Evolutionary conservation across 2,329 filamentous ascomycete genomes (phyloP), one percentile per base, ranked within the genome.

Genomic region (Phaeosphaeriaceae sp.): DNA sequence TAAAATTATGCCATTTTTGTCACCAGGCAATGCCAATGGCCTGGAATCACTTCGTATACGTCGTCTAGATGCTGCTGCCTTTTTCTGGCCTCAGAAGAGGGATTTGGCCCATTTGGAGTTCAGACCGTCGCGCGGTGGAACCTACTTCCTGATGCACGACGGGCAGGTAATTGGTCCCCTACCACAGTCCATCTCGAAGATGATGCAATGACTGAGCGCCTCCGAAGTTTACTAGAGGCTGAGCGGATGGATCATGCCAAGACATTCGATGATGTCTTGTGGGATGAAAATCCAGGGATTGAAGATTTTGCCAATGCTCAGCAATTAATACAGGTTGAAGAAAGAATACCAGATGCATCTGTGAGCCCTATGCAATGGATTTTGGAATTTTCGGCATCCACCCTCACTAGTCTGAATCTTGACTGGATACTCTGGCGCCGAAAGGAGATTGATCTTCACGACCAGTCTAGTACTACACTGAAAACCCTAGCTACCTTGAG

Each of bases 11-110:
- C 46, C 32, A 13, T 54, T 63, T 23, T 54, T 61, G 3, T 40
- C 57, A 1, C 29, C 53, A 15, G 13, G 67, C 5, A 53, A 70
- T 36, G 63, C 69, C 2, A 56, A 51, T 6, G 72, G 69, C 0
- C 60, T 80, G 2, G 68, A 79, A 45, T 76, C 69, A 28, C 49
- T 80, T 17, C 71, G 77, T 2, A 54, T 79, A 30, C 70, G 77
- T 21, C 66, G 77, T 5, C 48, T 78, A 23, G 67, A 71, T n/a
- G 59, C 72, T 30, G 64, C 67, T 13, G 50, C 56, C 8, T 33
- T 44, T 4, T 35, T 53, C 6, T n/a, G 6, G 26, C 15, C 5
- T 16, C 44, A 52, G 15, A 47, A 41, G 17, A 50, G 46, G 29
- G 54, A 56, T 49, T 49, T 71, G 66, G 41, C 43, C 16, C 54